These are phyloP conservation scores for Boletellus sp. DNA, from an alignment of 768 basidiomycete species.

Conservation along the genomic window DNA sequence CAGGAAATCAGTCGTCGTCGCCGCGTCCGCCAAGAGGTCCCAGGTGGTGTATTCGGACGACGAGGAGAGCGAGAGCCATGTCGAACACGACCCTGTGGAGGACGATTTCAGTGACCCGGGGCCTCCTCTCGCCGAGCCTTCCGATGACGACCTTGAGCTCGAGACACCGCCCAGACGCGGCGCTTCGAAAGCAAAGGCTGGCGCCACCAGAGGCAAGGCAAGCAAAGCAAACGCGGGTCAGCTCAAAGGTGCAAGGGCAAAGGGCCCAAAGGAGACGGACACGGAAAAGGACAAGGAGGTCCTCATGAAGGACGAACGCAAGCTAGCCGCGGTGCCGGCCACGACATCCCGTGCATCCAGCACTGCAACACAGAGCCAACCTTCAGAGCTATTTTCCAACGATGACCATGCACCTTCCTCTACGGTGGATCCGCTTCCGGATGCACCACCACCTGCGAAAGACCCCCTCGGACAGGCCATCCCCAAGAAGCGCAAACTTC, in stretches of 20 bases:
- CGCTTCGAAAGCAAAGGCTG: constrained; percentile 19
- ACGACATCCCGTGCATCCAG: constrained; percentile 25
- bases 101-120: constrained; percentile 24
- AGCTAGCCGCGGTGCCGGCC: constrained; percentile 15
- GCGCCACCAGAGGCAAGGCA: constrained; percentile 23
- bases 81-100: constrained; percentile 24
- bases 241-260: constrained; percentile 25
- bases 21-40: constrained; percentile 16
- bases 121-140: constrained; percentile 20
- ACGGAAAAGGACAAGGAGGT: constrained; percentile 32
- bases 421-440: constrained; percentile 7
- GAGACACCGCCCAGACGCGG: constrained; percentile 22
- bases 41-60: constrained; percentile 29
- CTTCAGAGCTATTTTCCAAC: constrained; percentile 29
- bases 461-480: constrained; percentile 24
- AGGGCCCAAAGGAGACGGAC: constrained; percentile 31
- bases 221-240: constrained; percentile 20
- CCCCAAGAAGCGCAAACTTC: constrained; percentile 62
- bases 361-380: constrained; percentile 33
- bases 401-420: constrained; percentile 20
- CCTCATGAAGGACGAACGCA: constrained; percentile 42
- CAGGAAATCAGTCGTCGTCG: constrained; percentile 13
- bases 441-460: constrained; percentile 26
- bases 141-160: constrained; percentile 27
- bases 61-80: constrained; percentile 25